Percentiles rank a stretch among this genome's conserved stretches.
Evolutionary conservation across 106 monocot genomes (phyloP).

Genomic region (Narthecium ossifragum): DNA sequence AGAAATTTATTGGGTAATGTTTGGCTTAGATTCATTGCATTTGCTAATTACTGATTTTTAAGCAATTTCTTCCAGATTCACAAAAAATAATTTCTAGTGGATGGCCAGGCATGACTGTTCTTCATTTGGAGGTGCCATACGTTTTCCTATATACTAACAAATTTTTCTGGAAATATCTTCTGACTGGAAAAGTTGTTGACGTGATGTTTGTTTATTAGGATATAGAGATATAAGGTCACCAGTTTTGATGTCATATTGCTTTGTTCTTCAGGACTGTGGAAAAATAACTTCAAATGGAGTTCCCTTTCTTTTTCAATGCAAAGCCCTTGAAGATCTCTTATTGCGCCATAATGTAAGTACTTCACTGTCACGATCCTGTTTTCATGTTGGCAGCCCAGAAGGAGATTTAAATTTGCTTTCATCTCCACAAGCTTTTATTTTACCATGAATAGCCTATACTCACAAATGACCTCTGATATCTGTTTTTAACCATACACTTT

Average conservation of each 20-base stretch:
- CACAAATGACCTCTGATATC: too few relatives aligned
- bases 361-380: background rate
- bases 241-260: background rate
- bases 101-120: slow-evolving; percentile 58
- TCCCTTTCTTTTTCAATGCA: slow-evolving; percentile 51
- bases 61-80: slow-evolving; percentile 30
- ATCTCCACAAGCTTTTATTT: background rate
- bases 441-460: too few relatives aligned
- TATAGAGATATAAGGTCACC: background rate
- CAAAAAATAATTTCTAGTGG: slow-evolving; percentile 65
- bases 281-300: slow-evolving; percentile 46
- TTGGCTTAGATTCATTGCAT: background rate
- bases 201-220: too few relatives aligned
- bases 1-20: background rate
- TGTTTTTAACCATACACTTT: too few relatives aligned
- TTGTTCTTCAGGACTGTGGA: slow-evolving; percentile 56
- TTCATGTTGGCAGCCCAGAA: too few relatives aligned
- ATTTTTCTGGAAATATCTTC: too few relatives aligned
- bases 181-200: too few relatives aligned
- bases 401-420: background rate
- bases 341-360: slow-evolving; percentile 66
- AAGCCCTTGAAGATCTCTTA: slow-evolving; percentile 57
- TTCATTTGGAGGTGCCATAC: slow-evolving; percentile 63
- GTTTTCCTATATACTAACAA: too few relatives aligned
- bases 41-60: background rate